These are phyloP conservation scores for Ascochyta pisi DNA, from an alignment of 2,329 filamentous ascomycete species.

Conservation along the genomic window DNA sequence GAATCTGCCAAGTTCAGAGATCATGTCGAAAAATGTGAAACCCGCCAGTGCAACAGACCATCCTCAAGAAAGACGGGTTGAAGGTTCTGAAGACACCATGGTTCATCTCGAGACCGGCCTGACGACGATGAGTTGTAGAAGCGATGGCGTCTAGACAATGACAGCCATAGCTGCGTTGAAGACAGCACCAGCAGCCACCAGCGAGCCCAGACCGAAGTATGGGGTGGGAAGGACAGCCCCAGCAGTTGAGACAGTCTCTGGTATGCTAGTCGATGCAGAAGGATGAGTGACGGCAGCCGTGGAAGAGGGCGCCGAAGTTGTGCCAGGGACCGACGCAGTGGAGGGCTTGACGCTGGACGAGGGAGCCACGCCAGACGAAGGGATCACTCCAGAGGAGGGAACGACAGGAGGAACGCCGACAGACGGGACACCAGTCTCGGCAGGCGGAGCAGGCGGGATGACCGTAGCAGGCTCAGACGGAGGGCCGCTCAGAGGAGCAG, in stretches of 20 bases:
- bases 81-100: neutral
- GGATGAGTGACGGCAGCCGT: constrained; percentile 18
- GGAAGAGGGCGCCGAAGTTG: constrained; percentile 19
- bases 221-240: constrained; percentile 29
- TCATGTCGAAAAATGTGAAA: constrained; percentile 10
- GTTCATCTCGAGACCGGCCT: neutral
- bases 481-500: constrained; percentile 21
- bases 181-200: constrained; percentile 31
- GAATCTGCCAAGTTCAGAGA: constrained; percentile 22
- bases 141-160: constrained; percentile 21
- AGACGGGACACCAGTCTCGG: constrained; percentile 12
- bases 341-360: constrained; percentile 11
- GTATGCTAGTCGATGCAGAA: constrained; percentile 10
- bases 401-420: constrained; percentile 2
- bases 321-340: constrained; percentile 6
- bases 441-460: constrained; percentile 16
- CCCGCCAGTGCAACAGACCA: constrained; percentile 3
- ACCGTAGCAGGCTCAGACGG: constrained; percentile 13
- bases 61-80: neutral
- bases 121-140: constrained; percentile 6
- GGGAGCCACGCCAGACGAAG: constrained; percentile 3
- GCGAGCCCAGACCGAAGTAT: constrained; percentile 26
- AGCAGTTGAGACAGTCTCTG: constrained; percentile 20
- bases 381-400: constrained; percentile 10
- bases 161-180: constrained; percentile 26